Conservation (phyloP, 495 filamentous ascomycete genomes). For the Aspergillus heteromorphus region DNA sequence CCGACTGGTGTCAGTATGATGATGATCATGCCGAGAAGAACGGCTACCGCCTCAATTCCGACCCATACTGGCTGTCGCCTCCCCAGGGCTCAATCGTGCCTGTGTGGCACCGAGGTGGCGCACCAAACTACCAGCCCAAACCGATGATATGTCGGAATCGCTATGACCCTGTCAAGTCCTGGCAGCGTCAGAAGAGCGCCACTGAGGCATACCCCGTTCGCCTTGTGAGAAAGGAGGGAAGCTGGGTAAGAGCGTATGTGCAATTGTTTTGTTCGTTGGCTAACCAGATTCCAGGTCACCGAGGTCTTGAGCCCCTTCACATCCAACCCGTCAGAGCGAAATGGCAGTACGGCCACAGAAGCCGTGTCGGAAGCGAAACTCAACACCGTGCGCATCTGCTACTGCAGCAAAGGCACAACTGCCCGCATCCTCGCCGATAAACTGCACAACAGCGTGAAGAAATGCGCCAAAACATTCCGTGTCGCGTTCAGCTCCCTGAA, state of each 20-base stretch:
- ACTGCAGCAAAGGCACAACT: not conserved
- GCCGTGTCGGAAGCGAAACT: not conserved
- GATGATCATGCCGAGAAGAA: slow-evolving; percentile 1
- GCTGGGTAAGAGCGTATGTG: not conserved
- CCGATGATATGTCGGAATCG: not conserved
- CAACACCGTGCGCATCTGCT: not conserved
- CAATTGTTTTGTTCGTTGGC: not conserved
- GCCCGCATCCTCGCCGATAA: not conserved
- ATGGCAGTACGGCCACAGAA: not conserved
- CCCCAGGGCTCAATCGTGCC: not conserved
- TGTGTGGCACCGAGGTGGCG: slow-evolving; percentile 1
- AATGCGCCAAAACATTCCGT: not conserved
- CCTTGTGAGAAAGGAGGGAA: not conserved
- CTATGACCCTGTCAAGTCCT: not conserved
- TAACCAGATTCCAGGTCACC: not conserved
- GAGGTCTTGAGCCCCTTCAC: not conserved
- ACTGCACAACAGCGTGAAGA: not conserved
- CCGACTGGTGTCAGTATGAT: not conserved
- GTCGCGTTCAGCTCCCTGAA: not conserved
- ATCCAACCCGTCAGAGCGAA: not conserved
- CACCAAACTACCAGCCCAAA: slow-evolving; percentile 3
- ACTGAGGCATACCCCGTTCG: not conserved
- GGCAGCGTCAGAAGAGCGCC: not conserved
- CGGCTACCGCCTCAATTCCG: not conserved
- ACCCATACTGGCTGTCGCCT: slow-evolving; percentile 1